Conservation (phyloP, 2,329 filamentous ascomycete species). For the Dichotomopilus funicola region DNA sequence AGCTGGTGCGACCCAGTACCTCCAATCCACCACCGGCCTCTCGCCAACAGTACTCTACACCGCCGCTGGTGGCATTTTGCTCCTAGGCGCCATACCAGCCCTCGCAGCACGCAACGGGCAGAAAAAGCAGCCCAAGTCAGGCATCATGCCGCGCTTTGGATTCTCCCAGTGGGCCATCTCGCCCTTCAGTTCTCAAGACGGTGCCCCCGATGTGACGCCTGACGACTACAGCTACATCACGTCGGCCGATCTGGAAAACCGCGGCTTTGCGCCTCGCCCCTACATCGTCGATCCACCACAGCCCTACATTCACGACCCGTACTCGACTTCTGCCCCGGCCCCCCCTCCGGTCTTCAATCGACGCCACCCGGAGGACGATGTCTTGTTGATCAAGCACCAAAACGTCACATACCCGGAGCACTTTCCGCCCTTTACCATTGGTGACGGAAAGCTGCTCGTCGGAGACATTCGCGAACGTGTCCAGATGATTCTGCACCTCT, state of each 20-base stretch:
- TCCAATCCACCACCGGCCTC: constrained; percentile 44
- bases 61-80: constrained; percentile 41
- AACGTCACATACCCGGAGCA: constrained; percentile 60
- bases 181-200: constrained; percentile 43
- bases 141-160: constrained; percentile 47
- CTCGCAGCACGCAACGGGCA: constrained; percentile 23
- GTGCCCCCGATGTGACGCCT: constrained; percentile 60
- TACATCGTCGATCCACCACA: constrained; percentile 16
- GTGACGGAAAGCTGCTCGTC: constrained; percentile 63
- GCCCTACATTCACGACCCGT: constrained; percentile 13
- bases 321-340: constrained; percentile 25
- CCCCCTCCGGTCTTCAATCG: constrained; percentile 22
- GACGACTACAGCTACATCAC: constrained; percentile 79
- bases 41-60: constrained; percentile 44
- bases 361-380: constrained; percentile 46
- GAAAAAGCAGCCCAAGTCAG: constrained; percentile 20
- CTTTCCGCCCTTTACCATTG: constrained; percentile 70
- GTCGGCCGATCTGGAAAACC: constrained; percentile 59
- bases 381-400: constrained; percentile 63
- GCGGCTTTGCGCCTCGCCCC: constrained; percentile 30
- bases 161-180: constrained; percentile 43
- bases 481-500: constrained; percentile 58
- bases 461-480: constrained; percentile 61
- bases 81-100: constrained; percentile 42
- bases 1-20: constrained; percentile 45